These are phyloP conservation scores for Gomphus bonarii DNA, from an alignment of 1,284 basidiomycete genomes.

Conservation along the genomic window DNA sequence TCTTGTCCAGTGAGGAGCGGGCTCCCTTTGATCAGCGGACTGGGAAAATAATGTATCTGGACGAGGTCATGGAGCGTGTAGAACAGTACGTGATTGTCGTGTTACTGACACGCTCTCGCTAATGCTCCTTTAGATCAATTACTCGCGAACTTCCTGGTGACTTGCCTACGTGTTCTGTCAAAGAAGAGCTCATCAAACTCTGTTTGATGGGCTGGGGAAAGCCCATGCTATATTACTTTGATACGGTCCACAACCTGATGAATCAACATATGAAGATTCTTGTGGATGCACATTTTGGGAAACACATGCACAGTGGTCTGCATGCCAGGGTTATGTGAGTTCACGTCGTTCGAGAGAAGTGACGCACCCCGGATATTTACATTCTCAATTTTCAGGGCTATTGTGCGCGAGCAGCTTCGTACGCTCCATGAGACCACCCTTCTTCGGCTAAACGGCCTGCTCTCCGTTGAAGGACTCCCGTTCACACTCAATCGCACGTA, in stretches of 20 bases:
- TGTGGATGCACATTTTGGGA: too few relatives aligned
- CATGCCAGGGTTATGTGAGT: too few relatives aligned
- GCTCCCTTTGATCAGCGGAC: constrained; percentile 6
- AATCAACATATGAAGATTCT: too few relatives aligned
- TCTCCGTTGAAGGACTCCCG: constrained; percentile 41
- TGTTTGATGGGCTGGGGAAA: constrained; percentile 22
- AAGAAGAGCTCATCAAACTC: constrained; percentile 32
- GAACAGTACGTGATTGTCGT: constrained; percentile 7
- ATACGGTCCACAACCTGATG: constrained; percentile 2
- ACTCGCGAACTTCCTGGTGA: constrained; percentile 53
- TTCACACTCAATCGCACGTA: constrained; percentile 53
- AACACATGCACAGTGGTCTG: too few relatives aligned
- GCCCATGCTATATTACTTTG: constrained; percentile 9
- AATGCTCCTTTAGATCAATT: too few relatives aligned
- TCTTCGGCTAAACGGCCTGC: constrained; percentile 18
- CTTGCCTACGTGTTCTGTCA: constrained; percentile 51
- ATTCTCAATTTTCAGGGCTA: too few relatives aligned
- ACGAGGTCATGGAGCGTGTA: constrained; percentile 37
- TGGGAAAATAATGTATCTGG: constrained; percentile 32
- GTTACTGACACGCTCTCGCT: background rate
- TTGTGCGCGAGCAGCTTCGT: too few relatives aligned
- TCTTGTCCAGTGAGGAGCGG: constrained; percentile 4
- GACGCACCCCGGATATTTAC: too few relatives aligned
- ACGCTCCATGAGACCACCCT: constrained; percentile 6
- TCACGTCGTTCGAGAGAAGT: too few relatives aligned